These are phyloP conservation scores for Paramyrothecium roridum DNA, from an alignment of 2,329 filamentous ascomycete genomes.

Conservation along the genomic window DNA sequence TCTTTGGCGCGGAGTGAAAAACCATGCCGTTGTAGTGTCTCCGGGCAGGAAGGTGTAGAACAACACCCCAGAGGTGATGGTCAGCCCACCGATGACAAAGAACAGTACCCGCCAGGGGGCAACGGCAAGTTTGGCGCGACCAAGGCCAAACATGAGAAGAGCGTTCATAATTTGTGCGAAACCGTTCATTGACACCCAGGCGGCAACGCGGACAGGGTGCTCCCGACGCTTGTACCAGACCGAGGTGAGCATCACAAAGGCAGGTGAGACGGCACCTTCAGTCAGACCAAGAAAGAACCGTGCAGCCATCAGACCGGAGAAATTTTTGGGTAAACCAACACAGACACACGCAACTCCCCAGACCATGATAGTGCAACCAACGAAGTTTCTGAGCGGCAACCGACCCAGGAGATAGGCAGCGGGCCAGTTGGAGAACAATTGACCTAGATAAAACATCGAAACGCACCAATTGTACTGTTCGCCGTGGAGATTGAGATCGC, in stretches of 20 bases:
- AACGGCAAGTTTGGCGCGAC: constrained; percentile 9
- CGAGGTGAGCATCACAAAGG: constrained; percentile 9
- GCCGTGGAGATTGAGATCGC: too few species aligned
- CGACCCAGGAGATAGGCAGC: too few species aligned
- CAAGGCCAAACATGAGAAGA: constrained; percentile 23
- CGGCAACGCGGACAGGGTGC: background rate
- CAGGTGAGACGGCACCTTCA: constrained; percentile 9
- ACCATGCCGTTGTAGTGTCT: too few species aligned
- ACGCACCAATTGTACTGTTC: too few species aligned
- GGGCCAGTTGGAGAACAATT: too few species aligned
- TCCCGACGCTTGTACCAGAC: constrained; percentile 4
- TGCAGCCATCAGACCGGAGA: constrained; percentile 32
- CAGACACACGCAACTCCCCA: constrained; percentile 43
- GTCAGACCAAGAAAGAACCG: constrained; percentile 39
- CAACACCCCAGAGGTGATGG: too few species aligned
- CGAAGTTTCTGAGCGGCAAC: too few species aligned
- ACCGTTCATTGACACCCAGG: constrained; percentile 12
- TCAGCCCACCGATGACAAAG: too few species aligned
- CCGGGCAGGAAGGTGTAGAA: too few species aligned
- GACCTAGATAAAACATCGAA: too few species aligned
- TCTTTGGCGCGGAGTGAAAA: too few species aligned
- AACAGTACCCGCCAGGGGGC: constrained; percentile 13
- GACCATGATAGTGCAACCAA: too few species aligned
- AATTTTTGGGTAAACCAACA: constrained; percentile 36
- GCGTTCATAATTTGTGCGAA: constrained; percentile 12